Evolutionary conservation across 768 basidiomycete species (phyloP).

Genomic region (Cystofilobasidium capitatum): DNA sequence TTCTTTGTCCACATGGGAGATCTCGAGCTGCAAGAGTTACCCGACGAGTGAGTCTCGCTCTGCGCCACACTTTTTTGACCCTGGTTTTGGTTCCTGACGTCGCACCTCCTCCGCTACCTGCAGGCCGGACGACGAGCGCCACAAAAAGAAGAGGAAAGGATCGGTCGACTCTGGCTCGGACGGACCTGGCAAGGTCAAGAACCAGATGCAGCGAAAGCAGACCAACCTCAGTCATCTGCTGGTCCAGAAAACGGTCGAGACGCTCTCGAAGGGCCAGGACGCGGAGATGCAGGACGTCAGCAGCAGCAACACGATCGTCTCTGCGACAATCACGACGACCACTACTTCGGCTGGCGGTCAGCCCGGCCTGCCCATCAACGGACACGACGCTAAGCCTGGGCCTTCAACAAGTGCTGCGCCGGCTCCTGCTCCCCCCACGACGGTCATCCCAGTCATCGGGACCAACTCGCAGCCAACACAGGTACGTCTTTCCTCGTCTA

Average conservation of each 20-base stretch:
- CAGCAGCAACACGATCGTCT: not conserved
- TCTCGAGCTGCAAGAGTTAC: conserved; percentile 66
- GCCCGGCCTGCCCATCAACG: not conserved
- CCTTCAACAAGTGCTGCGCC: too few species aligned
- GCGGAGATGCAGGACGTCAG: not conserved
- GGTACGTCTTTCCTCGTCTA: too few species aligned
- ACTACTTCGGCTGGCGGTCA: not conserved
- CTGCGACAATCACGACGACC: not conserved
- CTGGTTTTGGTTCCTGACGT: not conserved
- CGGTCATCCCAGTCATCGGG: too few species aligned
- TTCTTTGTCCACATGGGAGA: conserved; percentile 87
- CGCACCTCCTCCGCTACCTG: not conserved
- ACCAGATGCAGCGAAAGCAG: not conserved
- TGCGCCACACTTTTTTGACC: not conserved
- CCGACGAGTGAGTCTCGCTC: conserved; percentile 35
- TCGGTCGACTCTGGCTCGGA: conserved; percentile 1
- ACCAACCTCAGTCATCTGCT: conserved; percentile 1
- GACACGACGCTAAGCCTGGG: too few species aligned
- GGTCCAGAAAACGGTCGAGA: not conserved
- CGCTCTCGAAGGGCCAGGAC: not conserved
- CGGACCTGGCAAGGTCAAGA: not conserved
- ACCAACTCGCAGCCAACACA: too few species aligned
- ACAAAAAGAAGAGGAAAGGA: conserved; percentile 1
- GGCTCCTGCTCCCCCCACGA: too few species aligned
- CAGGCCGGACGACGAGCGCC: not conserved